Conservation (phyloP, 495 filamentous ascomycete genomes). For the Aspergillus biplanus region DNA sequence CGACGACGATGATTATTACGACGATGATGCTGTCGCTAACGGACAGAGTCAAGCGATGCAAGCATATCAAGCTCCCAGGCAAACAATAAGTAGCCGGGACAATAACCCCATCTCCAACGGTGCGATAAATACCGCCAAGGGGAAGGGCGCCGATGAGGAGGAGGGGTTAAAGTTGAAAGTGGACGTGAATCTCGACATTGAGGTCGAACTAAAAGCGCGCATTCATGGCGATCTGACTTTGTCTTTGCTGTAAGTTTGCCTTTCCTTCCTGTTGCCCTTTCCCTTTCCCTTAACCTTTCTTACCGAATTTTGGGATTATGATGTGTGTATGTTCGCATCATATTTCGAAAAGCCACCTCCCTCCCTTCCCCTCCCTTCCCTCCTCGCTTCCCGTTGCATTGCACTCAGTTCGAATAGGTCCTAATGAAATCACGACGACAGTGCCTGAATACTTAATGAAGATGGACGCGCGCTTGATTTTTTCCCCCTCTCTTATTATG, state of each 20-base stretch:
- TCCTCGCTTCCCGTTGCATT: neutral
- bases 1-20: conserved; percentile 37
- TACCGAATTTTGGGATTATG: neutral
- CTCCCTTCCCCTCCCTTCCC: conserved; percentile 1
- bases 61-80: conserved; percentile 36
- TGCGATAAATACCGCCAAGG: conserved; percentile 37
- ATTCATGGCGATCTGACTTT: conserved; percentile 89
- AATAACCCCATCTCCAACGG: conserved; percentile 27
- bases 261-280: conserved; percentile 5
- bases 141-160: conserved; percentile 42
- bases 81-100: conserved; percentile 27
- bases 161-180: conserved; percentile 70
- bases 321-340: neutral
- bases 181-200: conserved; percentile 85
- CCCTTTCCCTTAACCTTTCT: neutral
- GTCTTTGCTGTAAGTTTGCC: conserved; percentile 74
- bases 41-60: conserved; percentile 44
- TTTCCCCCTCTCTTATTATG: neutral
- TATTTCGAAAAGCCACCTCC: too few relatives aligned
- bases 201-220: conserved; percentile 85
- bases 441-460: neutral
- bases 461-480: too few relatives aligned
- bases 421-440: conserved; percentile 21
- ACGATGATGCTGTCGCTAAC: conserved; percentile 28
- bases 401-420: conserved; percentile 30